Percentiles rank a stretch among this genome's conserved stretches.
These are phyloP conservation scores for Carex myosuroides DNA, from an alignment of 176 grass and related monocot genomes.

Conservation along the genomic window DNA sequence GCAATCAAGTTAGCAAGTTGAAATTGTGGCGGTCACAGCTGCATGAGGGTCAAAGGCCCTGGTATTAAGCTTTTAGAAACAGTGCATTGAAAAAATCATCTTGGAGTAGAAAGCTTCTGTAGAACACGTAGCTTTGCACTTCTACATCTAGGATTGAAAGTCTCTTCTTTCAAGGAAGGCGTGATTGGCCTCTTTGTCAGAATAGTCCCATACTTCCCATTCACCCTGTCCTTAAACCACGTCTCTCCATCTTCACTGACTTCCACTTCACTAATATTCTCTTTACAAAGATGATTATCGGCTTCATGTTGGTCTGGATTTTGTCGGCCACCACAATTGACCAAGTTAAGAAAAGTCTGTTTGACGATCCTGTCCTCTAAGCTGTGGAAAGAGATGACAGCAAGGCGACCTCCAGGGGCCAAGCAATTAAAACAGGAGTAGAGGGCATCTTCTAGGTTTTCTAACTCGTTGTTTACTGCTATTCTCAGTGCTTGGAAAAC, in stretches of 20 bases:
- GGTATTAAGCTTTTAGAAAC: not conserved
- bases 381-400: slow-evolving; percentile 88
- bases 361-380: slow-evolving; percentile 90
- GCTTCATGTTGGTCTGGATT: slow-evolving; percentile 18
- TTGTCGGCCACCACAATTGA: slow-evolving; percentile 20
- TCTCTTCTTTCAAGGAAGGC: slow-evolving; percentile 71
- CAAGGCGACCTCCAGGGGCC: slow-evolving; percentile 59
- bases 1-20: not conserved
- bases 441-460: slow-evolving; percentile 61
- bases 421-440: slow-evolving; percentile 78
- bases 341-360: slow-evolving; percentile 69
- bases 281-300: not conserved
- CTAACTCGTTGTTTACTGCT: slow-evolving; percentile 78
- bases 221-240: slow-evolving; percentile 53
- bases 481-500: slow-evolving; percentile 90
- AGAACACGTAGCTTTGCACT: slow-evolving; percentile 86
- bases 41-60: not conserved
- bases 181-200: slow-evolving; percentile 82
- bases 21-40: not conserved
- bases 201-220: slow-evolving; percentile 58
- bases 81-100: not conserved
- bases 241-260: slow-evolving; percentile 28
- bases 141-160: slow-evolving; percentile 82
- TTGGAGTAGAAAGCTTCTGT: slow-evolving; percentile 34
- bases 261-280: slow-evolving; percentile 1